Base-by-base conservation (phyloP, 345 rosid genomes). In the Eucalyptus microcorys region DNA sequence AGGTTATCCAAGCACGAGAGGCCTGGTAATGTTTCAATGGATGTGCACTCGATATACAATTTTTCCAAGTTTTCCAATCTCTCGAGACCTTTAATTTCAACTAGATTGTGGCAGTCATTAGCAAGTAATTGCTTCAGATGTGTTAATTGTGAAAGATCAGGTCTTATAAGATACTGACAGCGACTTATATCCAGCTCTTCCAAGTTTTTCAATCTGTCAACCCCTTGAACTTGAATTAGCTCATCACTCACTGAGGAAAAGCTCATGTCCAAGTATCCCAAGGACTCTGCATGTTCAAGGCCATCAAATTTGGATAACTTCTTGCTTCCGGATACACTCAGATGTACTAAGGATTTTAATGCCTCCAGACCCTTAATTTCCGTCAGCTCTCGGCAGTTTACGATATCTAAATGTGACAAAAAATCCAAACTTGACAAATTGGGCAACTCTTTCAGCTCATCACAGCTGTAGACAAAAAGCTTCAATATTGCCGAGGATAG, bases 81-180 rank as follows among this genome's bases (percentile, higher is more conserved):
- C 34, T 61, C 71, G 0, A 61, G 71, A 14, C 71, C 71, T 64
- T 64, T 14, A 30, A 64, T 30, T 30, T 64, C 10, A 0, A 64
- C 37, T n/a, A 64, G 37, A 2, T 61, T 0, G 34, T 5, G 10
- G 71, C 37, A 64, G 37, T 4, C 0, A 0, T 1, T 0, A 64
- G 1, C 76, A 2, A 7, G 2, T 14, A 64, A 64, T 64, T 0
- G 21, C 40, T 64, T n/a, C 21, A 64, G 21, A 64, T 2, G 0
- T 1, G 2, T 7, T 7, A 14, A 64, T 11, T 64, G 76, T 0
- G 76, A 4, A n/a, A n/a, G 1, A 0, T n/a, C 1, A 0, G 40
- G 21, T 64, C 76, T 64, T 64, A 64, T 64, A 64, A 64, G 32
- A 4, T 27, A 61, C 32, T 61, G 32, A 61, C 34, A 61, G 17